phyloP scores from a whole-genome alignment of 129 eudicot species.

The Pittosporum tobira region DNA sequence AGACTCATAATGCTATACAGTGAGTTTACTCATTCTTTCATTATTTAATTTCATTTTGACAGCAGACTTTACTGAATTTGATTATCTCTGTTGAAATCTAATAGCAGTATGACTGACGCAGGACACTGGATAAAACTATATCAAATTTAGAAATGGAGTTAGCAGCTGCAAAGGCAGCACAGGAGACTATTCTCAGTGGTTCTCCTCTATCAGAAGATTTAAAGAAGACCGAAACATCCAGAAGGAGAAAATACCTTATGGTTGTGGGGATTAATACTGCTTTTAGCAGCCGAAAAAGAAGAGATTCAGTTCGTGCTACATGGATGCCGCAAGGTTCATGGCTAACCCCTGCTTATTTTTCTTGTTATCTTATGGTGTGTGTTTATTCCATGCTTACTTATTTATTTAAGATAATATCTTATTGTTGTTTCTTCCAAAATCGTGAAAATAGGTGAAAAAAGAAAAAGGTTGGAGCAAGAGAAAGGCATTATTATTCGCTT shows the following conservation, averaged over 20 bases:
- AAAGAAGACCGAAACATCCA: conserved; percentile 24
- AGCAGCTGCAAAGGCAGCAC: conserved; percentile 71
- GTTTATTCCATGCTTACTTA: neutral
- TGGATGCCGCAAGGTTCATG: conserved; percentile 94
- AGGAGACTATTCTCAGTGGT: conserved; percentile 57
- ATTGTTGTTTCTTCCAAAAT: neutral
- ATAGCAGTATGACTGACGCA: conserved; percentile 3
- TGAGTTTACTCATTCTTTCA: conserved; percentile 24
- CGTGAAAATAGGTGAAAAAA: conserved; percentile 50
- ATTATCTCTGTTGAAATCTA: neutral
- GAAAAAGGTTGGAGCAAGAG: conserved; percentile 70
- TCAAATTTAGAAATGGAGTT: conserved; percentile 85
- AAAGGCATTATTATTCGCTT: conserved; percentile 89
- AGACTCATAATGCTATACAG: conserved; percentile 57
- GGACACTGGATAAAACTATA: conserved; percentile 84
- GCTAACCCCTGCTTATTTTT: neutral
- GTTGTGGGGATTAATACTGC: conserved; percentile 88
- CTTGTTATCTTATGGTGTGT: neutral
- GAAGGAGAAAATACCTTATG: conserved; percentile 51
- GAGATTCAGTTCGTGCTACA: conserved; percentile 88
- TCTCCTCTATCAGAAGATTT: conserved; percentile 51
- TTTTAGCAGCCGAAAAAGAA: conserved; percentile 86
- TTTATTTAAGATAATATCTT: neutral
- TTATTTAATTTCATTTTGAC: neutral
- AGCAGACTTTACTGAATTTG: neutral